Evolutionary conservation across 441 rosid species (phyloP).

Genomic region (Brassica balearica): DNA sequence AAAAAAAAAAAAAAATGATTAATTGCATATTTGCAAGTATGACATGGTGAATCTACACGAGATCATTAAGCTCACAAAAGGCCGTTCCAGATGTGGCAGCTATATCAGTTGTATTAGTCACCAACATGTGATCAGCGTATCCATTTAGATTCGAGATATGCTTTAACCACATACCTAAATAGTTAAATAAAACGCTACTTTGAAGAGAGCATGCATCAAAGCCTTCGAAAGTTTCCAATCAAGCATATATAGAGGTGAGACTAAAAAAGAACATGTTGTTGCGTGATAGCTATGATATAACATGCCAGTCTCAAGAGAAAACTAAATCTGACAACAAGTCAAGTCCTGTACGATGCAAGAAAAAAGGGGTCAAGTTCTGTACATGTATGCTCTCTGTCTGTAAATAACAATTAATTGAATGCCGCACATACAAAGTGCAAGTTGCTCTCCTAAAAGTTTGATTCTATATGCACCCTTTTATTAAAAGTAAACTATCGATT

Average conservation of each 20-base stretch:
- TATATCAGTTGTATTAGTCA: not conserved
- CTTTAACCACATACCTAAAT: not conserved
- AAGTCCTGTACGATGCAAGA: not conserved
- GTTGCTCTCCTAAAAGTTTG: slow-evolving; percentile 1
- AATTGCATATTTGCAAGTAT: not conserved
- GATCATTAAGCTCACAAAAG: not conserved
- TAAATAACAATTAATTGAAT: not conserved
- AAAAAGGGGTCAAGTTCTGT: not conserved
- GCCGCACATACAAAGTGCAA: not conserved
- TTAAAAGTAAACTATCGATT: not conserved
- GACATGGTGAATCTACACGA: not conserved
- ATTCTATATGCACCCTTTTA: not conserved
- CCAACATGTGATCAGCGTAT: not conserved
- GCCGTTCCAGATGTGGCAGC: not conserved
- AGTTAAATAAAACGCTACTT: not conserved
- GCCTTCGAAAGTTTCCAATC: not conserved
- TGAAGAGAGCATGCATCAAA: not conserved
- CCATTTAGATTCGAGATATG: not conserved
- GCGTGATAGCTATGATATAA: slow-evolving; percentile 10
- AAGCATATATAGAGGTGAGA: not conserved
- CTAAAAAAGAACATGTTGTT: not conserved
- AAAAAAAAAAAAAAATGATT: too few relatives aligned
- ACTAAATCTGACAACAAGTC: not conserved
- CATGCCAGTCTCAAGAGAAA: not conserved
- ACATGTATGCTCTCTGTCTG: not conserved